Conservation (phyloP, 1,284 basidiomycete species). For the Pseudozyma hubeiensis region DNA sequence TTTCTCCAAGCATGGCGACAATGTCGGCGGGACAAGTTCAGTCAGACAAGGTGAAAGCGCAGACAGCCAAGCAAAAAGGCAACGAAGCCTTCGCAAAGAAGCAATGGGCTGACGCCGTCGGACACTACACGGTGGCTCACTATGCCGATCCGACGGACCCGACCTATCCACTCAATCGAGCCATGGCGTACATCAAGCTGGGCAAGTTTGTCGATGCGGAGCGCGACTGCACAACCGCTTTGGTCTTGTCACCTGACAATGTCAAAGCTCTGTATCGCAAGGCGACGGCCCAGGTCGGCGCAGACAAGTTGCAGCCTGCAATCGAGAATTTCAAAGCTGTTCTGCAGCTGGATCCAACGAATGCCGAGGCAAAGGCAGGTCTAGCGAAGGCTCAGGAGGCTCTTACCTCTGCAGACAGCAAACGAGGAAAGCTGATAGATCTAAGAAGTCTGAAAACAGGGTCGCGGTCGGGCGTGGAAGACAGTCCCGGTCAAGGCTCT, state of each 20-base stretch:
- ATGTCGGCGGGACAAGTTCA: background rate
- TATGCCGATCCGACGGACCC: constrained; percentile 32
- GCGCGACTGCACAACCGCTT: constrained; percentile 29
- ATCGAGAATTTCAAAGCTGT: constrained; percentile 15
- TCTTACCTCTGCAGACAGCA: background rate
- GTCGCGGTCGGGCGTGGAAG: background rate
- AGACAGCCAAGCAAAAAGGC: constrained; percentile 27
- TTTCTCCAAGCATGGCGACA: background rate
- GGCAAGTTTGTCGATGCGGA: constrained; percentile 38
- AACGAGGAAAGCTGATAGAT: constrained; percentile 10
- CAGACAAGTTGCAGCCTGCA: constrained; percentile 14
- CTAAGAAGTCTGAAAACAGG: constrained; percentile 1
- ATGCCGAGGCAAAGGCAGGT: constrained; percentile 24
- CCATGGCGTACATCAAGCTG: constrained; percentile 48
- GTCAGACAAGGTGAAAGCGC: constrained; percentile 20
- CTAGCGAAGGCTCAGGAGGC: constrained; percentile 12
- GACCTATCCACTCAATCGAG: constrained; percentile 37
- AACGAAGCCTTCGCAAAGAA: constrained; percentile 32
- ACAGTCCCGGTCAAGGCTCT: no score
- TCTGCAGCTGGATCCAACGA: constrained; percentile 20
- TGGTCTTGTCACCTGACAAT: constrained; percentile 24
- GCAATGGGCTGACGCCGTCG: constrained; percentile 32
- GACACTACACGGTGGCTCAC: constrained; percentile 30
- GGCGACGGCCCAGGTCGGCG: constrained; percentile 23
- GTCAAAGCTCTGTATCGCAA: constrained; percentile 40